These are phyloP conservation scores for Epichloe hybrida DNA, from an alignment of 2,329 filamentous ascomycete genomes.

Conservation along the genomic window DNA sequence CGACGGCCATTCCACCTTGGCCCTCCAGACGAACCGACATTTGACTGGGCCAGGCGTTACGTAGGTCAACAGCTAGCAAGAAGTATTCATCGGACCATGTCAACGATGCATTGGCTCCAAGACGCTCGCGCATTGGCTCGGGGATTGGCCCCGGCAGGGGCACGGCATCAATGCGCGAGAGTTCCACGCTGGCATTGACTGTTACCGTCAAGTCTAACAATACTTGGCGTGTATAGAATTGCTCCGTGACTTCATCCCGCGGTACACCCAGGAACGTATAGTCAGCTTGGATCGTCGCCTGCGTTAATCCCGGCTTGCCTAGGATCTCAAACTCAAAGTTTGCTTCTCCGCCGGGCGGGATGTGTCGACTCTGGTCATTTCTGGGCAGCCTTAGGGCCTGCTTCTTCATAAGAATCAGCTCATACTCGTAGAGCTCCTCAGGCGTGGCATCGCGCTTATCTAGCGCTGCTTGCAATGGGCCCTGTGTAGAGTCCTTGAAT, in stretches of 20 bases:
- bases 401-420: conserved; percentile 62
- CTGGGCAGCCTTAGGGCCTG: conserved; percentile 50
- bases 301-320: conserved; percentile 73
- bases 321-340: conserved; percentile 75
- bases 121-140: conserved; percentile 39
- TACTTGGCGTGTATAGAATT: conserved; percentile 75
- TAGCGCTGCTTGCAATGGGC: conserved; percentile 60
- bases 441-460: conserved; percentile 63
- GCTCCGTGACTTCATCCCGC: conserved; percentile 51
- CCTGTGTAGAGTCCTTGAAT: conserved; percentile 78
- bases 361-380: conserved; percentile 41
- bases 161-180: conserved; percentile 66
- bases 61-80: conserved; percentile 67
- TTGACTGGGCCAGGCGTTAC: conserved; percentile 79
- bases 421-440: conserved; percentile 74
- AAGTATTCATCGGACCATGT: conserved; percentile 51
- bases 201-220: conserved; percentile 72
- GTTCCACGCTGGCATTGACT: conserved; percentile 80
- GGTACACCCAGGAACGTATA: conserved; percentile 69
- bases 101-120: conserved; percentile 19
- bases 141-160: conserved; percentile 60
- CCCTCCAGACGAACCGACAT: conserved; percentile 52
- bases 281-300: conserved; percentile 68
- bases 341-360: conserved; percentile 52
- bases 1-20: conserved; percentile 33